phyloP scores from a whole-genome alignment of 2,329 filamentous ascomycete genomes.

The Hypomyces rosellus region DNA sequence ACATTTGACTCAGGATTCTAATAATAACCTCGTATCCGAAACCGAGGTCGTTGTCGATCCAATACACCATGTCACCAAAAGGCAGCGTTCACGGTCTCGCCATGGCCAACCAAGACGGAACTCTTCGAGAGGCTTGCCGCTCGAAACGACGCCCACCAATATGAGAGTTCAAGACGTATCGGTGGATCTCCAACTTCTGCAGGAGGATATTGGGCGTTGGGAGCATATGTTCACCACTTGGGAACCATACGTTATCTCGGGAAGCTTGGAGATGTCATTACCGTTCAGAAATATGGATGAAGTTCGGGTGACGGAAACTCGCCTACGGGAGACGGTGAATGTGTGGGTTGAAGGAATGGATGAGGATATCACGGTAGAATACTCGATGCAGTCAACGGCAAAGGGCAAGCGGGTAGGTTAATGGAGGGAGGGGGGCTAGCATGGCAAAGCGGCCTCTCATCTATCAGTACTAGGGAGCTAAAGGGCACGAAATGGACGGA shows the following conservation, averaged over 20 bases:
- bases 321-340: slow-evolving; percentile 16
- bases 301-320: slow-evolving; percentile 16
- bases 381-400: slow-evolving; percentile 18
- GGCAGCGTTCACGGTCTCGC: slow-evolving; percentile 14
- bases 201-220: not conserved
- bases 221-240: not conserved
- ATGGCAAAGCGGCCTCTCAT: no score
- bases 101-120: slow-evolving; percentile 17
- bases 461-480: no score
- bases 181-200: not conserved
- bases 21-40: not conserved
- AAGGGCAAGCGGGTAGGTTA: slow-evolving; percentile 21
- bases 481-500: no score
- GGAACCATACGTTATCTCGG: slow-evolving; percentile 5
- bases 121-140: slow-evolving; percentile 18
- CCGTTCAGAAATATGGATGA: slow-evolving; percentile 20
- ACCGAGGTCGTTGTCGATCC: slow-evolving; percentile 10
- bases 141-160: slow-evolving; percentile 20
- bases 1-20: not conserved
- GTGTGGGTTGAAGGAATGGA: slow-evolving; percentile 16
- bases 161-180: slow-evolving; percentile 15
- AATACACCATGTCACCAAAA: slow-evolving; percentile 16
- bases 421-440: not conserved
- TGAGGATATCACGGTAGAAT: slow-evolving; percentile 17
- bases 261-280: slow-evolving; percentile 11